phyloP scores from a whole-genome alignment of 2,329 filamentous ascomycete species.

The Penicillium sp. region DNA sequence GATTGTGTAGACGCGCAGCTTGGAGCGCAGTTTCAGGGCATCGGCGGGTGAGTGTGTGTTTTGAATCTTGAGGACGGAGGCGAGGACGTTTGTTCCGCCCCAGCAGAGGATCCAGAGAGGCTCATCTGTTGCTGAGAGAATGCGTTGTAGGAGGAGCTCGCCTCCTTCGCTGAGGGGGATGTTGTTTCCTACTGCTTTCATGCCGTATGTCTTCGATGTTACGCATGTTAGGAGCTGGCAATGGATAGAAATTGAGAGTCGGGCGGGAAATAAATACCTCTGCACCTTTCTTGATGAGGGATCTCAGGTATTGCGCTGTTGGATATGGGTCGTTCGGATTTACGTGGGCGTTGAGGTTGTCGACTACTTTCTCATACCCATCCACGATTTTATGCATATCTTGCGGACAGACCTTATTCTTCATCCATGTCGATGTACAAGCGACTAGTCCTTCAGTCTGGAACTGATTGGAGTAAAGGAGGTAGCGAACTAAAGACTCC shows the following conservation, averaged over 20 bases:
- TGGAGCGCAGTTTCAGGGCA: constrained; percentile 34
- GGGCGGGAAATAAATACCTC: constrained; percentile 21
- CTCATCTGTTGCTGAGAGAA: constrained; percentile 34
- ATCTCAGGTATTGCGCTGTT: constrained; percentile 35
- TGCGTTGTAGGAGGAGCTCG: constrained; percentile 45
- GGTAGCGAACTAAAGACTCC: constrained; percentile 47
- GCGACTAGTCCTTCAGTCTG: constrained; percentile 49
- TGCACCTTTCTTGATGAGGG: constrained; percentile 33
- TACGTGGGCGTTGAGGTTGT: constrained; percentile 52
- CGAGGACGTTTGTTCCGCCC: constrained; percentile 57
- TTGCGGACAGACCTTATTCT: constrained; percentile 41
- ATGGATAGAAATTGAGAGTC: neutral
- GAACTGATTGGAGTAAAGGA: constrained; percentile 51
- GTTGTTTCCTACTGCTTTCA: constrained; percentile 36
- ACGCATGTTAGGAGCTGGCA: constrained; percentile 36
- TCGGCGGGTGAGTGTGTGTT: constrained; percentile 25
- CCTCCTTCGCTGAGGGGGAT: constrained; percentile 45
- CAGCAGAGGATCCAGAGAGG: constrained; percentile 56
- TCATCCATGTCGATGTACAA: constrained; percentile 50
- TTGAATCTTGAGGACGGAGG: constrained; percentile 44
- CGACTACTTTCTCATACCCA: constrained; percentile 45
- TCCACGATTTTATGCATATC: constrained; percentile 48
- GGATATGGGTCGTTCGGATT: constrained; percentile 48
- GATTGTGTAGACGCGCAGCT: constrained; percentile 56
- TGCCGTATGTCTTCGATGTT: constrained; percentile 34